Evolutionary conservation across 2,329 filamentous ascomycete genomes (phyloP), one percentile per base, ranked within the genome.

Genomic region (Claviceps spartinae): DNA sequence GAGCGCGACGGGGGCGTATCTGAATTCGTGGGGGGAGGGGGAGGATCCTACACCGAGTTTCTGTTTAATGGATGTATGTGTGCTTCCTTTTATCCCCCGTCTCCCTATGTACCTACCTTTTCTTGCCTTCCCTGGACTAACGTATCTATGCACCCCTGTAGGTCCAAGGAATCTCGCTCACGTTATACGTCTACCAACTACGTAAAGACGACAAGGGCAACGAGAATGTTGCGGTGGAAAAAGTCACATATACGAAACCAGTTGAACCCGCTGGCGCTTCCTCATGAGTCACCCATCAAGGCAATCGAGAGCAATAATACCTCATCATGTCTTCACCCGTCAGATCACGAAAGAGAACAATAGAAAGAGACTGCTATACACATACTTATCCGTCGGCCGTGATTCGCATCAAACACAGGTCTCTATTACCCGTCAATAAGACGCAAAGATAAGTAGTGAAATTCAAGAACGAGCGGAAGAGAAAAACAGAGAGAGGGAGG

Each of bases 141-240:
- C 47, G 2, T 14, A 3, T 26, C 30, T 44, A n/a, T 37, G n/a
- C n/a, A 22, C 5, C 36, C 13, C 20, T 49, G 55, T 60, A 95
- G 88, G 88, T 95, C 38, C 91, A 97, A 79, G 91, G 91, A 36
- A 94, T 96, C 65, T 94, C 94, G 16, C 78, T 97, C 58, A 94
- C 94, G 54, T 76, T 97, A 48, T 97, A 97, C 67, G 91, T 97
- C 50, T 97, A 97, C 66, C 86, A 90, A 66, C 69, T 90, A 62
- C 80, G 83, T 65, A 88, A 85, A 64, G 85, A 88, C 60, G 82
- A 79, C 52, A 83, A 86, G 58, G 86, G 86, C 16, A 79, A 79
- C 38, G 86, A 90, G 67, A 88, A 83, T 54, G 86, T 91, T 46
- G 84, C 83, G 16, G 86, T 91, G 43, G 86, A 91, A 67, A 91